Base-by-base conservation (phyloP, 2,329 filamentous ascomycete species). In the Trichoderma gracile region DNA sequence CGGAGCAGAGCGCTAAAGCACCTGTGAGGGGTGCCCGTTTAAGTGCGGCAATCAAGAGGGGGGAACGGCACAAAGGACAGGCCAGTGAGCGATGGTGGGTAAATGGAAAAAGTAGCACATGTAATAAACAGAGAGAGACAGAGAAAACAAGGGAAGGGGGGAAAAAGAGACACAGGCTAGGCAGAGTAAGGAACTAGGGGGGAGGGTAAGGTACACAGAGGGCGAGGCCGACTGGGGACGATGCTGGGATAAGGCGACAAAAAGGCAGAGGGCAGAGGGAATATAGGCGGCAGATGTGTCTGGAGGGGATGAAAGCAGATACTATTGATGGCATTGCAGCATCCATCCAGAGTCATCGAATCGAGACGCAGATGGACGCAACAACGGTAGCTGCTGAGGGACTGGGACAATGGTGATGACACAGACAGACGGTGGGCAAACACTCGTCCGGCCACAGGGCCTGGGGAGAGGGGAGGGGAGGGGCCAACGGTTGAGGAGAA, bases 21-120 rank as follows among this genome's bases (percentile, higher is more conserved):
- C 47, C 33, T 42, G 63, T 62, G 63, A n/a, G 50, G 43, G 52
- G 52, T 45, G 23, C 38, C 38, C n/a, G n/a, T n/a, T n/a, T n/a
- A n/a, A n/a, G n/a, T n/a, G n/a, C n/a, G n/a, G n/a, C n/a, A n/a
- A n/a, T n/a, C n/a, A n/a, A n/a, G 43, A 45, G 21, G 25, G 27
- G 60, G 25, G 47, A 53, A 61, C 21, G 40, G 47, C n/a, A 47
- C 42, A 23, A 55, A 49, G 9, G 30, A 30, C 30, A 30, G 33
- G 10, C 33, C 33, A 38, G 33, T 38, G 33, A 56, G 55, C 52
- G 53, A 46, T 47, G 42, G 52, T 19, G 21, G 50, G 19, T 6
- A n/a, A 14, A 30, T 38, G 30, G 25, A 6, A 30, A 19, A 10
- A 50, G 21, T 30, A 14, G 52, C 43, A 27, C 33, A 14, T 38